These are phyloP conservation scores for Xylaria sp. DNA, from an alignment of 2,329 filamentous ascomycete genomes.

Conservation along the genomic window DNA sequence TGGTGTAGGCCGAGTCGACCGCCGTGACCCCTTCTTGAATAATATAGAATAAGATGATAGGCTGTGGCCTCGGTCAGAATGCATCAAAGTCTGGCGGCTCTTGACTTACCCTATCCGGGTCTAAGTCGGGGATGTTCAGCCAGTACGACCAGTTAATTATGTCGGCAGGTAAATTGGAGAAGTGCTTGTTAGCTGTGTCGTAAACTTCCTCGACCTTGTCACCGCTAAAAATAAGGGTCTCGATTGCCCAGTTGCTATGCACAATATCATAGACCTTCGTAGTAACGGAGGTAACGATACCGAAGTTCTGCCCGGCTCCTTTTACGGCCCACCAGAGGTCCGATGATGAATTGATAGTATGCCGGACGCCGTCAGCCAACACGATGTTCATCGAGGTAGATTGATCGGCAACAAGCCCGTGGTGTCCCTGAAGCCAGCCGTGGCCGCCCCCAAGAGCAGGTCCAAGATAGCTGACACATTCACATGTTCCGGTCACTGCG, in stretches of 20 bases:
- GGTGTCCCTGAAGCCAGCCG: slow-evolving; percentile 63
- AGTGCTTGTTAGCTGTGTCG: no score
- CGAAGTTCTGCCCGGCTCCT: neutral
- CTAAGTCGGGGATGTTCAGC: no score
- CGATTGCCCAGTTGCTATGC: neutral
- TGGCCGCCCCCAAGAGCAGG: slow-evolving; percentile 67
- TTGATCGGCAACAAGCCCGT: slow-evolving; percentile 59
- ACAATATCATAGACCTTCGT: neutral
- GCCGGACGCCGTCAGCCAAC: neutral
- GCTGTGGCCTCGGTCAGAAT: no score
- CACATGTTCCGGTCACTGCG: slow-evolving; percentile 56
- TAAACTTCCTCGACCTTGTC: neutral
- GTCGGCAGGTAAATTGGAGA: no score
- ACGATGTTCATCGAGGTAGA: neutral
- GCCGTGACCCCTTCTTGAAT: no score
- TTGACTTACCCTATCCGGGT: no score
- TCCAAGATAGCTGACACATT: slow-evolving; percentile 58
- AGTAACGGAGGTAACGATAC: neutral
- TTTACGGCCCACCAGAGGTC: neutral
- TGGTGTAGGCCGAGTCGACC: no score
- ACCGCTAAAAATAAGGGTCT: neutral
- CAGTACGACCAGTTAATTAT: no score
- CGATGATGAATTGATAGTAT: neutral
- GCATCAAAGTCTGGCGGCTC: no score
- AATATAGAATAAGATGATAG: no score